Evolutionary conservation across 2,329 filamentous ascomycete species (phyloP).

Genomic region (Clathrospora elynae): DNA sequence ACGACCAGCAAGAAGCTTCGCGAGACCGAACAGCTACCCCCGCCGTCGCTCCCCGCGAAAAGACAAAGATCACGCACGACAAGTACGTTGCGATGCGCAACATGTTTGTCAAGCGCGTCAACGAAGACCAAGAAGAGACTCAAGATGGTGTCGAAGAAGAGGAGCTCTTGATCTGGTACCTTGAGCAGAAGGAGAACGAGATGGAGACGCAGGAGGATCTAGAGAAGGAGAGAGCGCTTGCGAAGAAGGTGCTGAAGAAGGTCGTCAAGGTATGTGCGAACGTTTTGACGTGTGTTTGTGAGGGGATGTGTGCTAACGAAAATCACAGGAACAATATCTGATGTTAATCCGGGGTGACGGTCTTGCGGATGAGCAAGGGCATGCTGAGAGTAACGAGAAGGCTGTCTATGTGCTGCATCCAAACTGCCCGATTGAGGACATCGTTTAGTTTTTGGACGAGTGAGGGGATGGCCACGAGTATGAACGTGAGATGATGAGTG

Average conservation of each 20-base stretch:
- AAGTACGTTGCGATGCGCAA: constrained; percentile 94
- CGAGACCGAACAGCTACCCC: constrained; percentile 44
- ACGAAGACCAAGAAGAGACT: constrained; percentile 74
- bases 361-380: constrained; percentile 76
- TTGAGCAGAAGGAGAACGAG: constrained; percentile 87
- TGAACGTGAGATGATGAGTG: not conserved
- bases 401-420: constrained; percentile 90
- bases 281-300: constrained; percentile 1
- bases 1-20: constrained; percentile 45
- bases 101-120: constrained; percentile 78
- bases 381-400: constrained; percentile 54
- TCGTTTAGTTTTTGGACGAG: constrained; percentile 18
- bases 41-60: constrained; percentile 54
- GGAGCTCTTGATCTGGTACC: constrained; percentile 82
- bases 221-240: constrained; percentile 72
- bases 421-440: constrained; percentile 81
- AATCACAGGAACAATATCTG: constrained; percentile 61
- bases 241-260: constrained; percentile 85
- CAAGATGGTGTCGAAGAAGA: constrained; percentile 87
- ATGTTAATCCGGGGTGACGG: constrained; percentile 78
- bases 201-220: constrained; percentile 81
- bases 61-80: constrained; percentile 92
- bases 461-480: not conserved
- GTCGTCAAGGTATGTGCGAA: constrained; percentile 81
- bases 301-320: constrained; percentile 22